These are phyloP conservation scores for Fusarium virguliforme DNA, from an alignment of 2,329 filamentous ascomycete species.

Conservation along the genomic window DNA sequence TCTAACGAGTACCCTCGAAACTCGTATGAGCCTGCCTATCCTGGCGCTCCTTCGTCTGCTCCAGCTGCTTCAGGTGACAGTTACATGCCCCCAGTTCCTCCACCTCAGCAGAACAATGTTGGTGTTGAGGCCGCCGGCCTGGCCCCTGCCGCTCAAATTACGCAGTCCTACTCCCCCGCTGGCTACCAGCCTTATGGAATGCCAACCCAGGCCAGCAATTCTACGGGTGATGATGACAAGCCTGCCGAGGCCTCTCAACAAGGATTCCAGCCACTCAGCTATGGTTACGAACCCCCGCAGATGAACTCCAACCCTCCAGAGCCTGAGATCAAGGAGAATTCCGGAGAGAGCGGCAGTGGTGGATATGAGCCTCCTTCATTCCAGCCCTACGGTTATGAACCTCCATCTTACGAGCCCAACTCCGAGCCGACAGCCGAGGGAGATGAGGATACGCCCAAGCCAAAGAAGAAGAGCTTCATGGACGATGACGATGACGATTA, in stretches of 20 bases:
- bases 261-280: conserved; percentile 64
- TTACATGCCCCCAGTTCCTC: conserved; percentile 43
- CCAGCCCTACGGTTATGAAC: conserved; percentile 72
- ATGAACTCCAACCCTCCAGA: conserved; percentile 49
- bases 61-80: conserved; percentile 34
- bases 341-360: conserved; percentile 55
- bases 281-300: conserved; percentile 68
- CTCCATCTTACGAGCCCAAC: conserved; percentile 71
- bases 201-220: conserved; percentile 38
- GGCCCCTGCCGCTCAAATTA: conserved; percentile 49
- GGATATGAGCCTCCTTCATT: conserved; percentile 76
- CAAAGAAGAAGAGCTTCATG: conserved; percentile 85
- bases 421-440: conserved; percentile 58
- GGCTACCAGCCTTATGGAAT: conserved; percentile 54
- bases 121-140: conserved; percentile 37
- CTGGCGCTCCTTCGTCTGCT: conserved; percentile 34
- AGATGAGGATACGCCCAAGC: conserved; percentile 68
- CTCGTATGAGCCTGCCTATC: conserved; percentile 58
- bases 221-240: conserved; percentile 26
- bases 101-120: conserved; percentile 28
- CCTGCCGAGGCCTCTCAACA: conserved; percentile 44
- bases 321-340: conserved; percentile 32
- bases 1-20: conserved; percentile 54
- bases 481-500: conserved; percentile 86
- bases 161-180: conserved; percentile 36